Evolutionary conservation across 164 flowering plant genomes (phyloP).

Genomic region (Chimonanthus salicifolius): DNA sequence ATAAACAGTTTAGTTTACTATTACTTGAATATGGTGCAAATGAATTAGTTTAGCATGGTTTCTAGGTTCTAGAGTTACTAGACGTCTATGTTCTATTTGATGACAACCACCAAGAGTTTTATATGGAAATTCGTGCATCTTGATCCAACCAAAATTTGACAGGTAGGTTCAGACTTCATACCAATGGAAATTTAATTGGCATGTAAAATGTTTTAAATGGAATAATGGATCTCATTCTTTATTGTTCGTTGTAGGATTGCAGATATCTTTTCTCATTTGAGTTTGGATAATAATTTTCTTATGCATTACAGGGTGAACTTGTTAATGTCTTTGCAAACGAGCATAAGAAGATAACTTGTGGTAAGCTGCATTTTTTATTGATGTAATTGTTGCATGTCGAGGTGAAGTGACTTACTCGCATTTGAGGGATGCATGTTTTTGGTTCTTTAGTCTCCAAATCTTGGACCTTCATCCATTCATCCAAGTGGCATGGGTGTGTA

Average conservation of each 20-base stretch:
- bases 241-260: too few relatives aligned
- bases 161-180: neutral
- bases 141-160: neutral
- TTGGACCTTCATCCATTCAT: neutral
- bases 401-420: neutral
- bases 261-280: neutral
- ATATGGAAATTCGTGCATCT: neutral
- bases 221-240: too few relatives aligned
- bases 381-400: neutral
- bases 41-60: too few relatives aligned
- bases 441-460: neutral
- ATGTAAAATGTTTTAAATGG: too few relatives aligned
- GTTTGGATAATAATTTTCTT: neutral
- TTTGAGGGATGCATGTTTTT: constrained; percentile 1
- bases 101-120: neutral
- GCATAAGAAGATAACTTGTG: constrained; percentile 73
- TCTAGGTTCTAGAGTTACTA: neutral
- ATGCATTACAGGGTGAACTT: constrained; percentile 69
- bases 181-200: neutral
- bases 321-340: constrained; percentile 93
- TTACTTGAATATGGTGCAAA: too few relatives aligned
- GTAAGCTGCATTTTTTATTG: constrained; percentile 31
- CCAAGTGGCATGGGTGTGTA: too few relatives aligned
- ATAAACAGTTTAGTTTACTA: too few relatives aligned
- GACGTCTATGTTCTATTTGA: too few relatives aligned